Conservation (phyloP, 2,329 filamentous ascomycete genomes). For the Leptographium radiaticola region DNA sequence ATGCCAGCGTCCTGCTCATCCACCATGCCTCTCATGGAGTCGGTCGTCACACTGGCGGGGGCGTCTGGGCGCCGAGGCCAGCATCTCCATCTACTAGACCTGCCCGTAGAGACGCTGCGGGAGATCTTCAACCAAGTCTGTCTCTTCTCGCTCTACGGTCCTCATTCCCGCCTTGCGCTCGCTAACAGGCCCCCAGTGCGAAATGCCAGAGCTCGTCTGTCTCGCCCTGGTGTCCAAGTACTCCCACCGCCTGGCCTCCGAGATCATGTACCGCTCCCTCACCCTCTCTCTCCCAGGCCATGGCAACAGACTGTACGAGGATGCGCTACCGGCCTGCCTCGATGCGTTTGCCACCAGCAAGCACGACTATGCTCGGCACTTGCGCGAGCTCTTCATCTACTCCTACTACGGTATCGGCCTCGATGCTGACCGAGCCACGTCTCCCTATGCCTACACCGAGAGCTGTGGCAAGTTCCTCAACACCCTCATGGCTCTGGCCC, state of each 20-base stretch:
- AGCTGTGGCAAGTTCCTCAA: slow-evolving; percentile 53
- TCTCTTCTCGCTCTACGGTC: background rate
- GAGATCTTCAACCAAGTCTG: slow-evolving; percentile 34
- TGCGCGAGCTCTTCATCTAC: slow-evolving; percentile 43
- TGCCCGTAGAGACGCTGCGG: slow-evolving; percentile 34
- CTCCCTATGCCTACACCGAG: slow-evolving; percentile 37
- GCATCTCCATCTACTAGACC: slow-evolving; percentile 22
- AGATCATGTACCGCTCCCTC: slow-evolving; percentile 46
- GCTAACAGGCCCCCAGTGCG: slow-evolving; percentile 24
- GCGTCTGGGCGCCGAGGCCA: background rate
- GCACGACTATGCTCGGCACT: slow-evolving; percentile 47
- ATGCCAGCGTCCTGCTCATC: too few species aligned
- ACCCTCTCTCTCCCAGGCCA: slow-evolving; percentile 49
- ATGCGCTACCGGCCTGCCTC: slow-evolving; percentile 43
- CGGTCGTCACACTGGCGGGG: background rate
- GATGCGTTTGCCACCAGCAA: slow-evolving; percentile 51
- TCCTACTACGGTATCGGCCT: slow-evolving; percentile 36
- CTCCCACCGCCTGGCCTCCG: slow-evolving; percentile 44
- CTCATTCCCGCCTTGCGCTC: background rate
- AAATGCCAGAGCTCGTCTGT: slow-evolving; percentile 34
- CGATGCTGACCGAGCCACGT: slow-evolving; percentile 40
- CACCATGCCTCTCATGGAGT: background rate
- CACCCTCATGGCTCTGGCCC: slow-evolving; percentile 41
- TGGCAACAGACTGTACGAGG: slow-evolving; percentile 39
- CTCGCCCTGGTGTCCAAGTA: slow-evolving; percentile 44